Evolutionary conservation across 139 green algal species (phyloP).

Genomic region (Volvox africanus): DNA sequence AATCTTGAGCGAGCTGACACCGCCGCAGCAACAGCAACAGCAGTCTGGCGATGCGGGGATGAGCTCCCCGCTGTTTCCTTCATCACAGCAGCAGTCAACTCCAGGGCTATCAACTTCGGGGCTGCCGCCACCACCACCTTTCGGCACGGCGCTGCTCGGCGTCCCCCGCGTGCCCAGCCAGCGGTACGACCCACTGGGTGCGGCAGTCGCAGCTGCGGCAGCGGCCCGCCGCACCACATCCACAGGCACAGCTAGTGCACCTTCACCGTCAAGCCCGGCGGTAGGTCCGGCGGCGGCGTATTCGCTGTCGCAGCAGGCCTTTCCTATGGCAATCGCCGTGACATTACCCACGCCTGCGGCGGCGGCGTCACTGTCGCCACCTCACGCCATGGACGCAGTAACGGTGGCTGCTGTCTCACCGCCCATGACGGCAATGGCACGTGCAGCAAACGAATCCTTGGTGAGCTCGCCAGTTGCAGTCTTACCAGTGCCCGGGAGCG

Average conservation of each 20-base stretch:
- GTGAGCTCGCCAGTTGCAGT: background rate
- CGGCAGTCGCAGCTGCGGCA: background rate
- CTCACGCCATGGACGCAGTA: background rate
- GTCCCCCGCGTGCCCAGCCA: background rate
- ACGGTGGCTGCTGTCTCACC: background rate
- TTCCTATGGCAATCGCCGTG: no score
- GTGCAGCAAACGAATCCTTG: background rate
- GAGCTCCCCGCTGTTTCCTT: background rate
- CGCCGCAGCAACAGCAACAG: background rate
- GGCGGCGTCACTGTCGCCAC: background rate
- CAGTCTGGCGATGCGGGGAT: background rate
- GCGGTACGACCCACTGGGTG: slow-evolving; percentile 18
- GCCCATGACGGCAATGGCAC: no score
- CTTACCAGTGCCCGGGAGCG: background rate
- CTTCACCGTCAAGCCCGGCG: background rate
- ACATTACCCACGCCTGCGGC: background rate
- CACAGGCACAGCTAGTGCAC: background rate
- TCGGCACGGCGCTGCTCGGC: background rate
- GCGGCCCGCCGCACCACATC: background rate
- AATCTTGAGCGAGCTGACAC: background rate
- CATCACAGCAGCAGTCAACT: background rate
- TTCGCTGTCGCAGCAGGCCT: background rate
- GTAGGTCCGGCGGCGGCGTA: background rate
- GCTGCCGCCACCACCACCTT: background rate
- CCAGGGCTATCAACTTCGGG: background rate